phyloP scores from a whole-genome alignment of 2,329 filamentous ascomycete species.

The Pyrenophora teres region DNA sequence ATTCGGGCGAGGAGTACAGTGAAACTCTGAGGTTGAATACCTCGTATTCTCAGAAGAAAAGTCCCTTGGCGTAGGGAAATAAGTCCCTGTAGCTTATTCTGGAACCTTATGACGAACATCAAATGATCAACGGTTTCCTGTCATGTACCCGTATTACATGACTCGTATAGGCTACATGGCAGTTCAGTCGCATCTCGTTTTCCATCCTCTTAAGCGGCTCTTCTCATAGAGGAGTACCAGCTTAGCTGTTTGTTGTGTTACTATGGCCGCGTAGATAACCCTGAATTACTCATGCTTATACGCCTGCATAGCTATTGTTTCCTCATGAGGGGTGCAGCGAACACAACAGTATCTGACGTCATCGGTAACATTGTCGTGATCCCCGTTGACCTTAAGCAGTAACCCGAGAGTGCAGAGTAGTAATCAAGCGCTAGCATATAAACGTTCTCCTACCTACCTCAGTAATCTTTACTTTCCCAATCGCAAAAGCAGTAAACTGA shows the following conservation, averaged over 20 bases:
- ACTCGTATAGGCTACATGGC: slow-evolving; percentile 12
- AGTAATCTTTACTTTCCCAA: not conserved
- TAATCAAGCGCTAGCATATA: not conserved
- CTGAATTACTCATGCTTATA: too few species aligned
- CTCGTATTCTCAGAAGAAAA: too few species aligned
- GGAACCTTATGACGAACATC: too few species aligned
- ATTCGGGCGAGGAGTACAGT: slow-evolving; percentile 37
- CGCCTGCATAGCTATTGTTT: too few species aligned
- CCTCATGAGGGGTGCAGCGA: too few species aligned
- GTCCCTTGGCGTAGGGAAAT: too few species aligned
- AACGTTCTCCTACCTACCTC: not conserved
- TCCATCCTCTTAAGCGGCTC: not conserved
- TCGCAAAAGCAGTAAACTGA: not conserved
- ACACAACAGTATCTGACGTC: too few species aligned
- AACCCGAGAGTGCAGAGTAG: not conserved
- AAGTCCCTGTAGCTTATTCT: too few species aligned
- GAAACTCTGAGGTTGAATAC: slow-evolving; percentile 23
- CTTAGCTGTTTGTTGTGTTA: not conserved
- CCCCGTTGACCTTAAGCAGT: not conserved
- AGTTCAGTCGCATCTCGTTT: slow-evolving; percentile 10
- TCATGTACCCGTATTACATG: not conserved
- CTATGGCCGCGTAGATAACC: too few species aligned
- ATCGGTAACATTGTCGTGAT: too few species aligned
- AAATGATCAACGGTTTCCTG: too few species aligned
- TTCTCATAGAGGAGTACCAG: slow-evolving; percentile 1